Evolutionary conservation across 139 green algal species (phyloP).

Genomic region (Haematococcus lacustris): DNA sequence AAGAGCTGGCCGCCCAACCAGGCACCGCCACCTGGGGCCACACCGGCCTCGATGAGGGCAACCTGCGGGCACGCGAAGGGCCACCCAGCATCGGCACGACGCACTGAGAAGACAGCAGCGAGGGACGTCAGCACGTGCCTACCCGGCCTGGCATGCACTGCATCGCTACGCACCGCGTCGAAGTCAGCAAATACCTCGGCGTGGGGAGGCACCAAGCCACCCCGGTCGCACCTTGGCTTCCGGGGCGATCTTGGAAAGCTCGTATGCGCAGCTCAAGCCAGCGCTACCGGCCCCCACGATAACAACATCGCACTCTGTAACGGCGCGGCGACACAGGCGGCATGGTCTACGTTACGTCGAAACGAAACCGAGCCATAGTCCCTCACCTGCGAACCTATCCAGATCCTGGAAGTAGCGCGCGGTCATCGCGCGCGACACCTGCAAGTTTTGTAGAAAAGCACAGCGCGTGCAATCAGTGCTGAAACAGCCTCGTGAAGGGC

Average conservation of each 20-base stretch:
- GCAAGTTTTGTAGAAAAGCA: neutral
- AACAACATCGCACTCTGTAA: slow-evolving; percentile 47
- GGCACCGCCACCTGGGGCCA: slow-evolving; percentile 72
- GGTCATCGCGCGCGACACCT: slow-evolving; percentile 84
- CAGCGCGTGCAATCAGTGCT: neutral
- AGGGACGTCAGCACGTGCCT: no score
- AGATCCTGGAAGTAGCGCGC: slow-evolving; percentile 89
- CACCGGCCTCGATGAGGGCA: slow-evolving; percentile 84
- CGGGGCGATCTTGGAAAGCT: slow-evolving; percentile 85
- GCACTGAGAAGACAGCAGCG: no score
- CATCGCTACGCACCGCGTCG: no score
- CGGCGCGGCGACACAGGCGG: neutral
- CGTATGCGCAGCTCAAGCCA: slow-evolving; percentile 87
- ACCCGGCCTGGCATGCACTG: no score
- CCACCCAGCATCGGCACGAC: no score
- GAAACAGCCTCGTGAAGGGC: neutral
- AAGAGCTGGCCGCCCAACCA: slow-evolving; percentile 97
- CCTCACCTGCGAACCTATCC: slow-evolving; percentile 66
- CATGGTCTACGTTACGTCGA: neutral
- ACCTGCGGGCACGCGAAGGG: no score
- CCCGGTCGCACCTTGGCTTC: slow-evolving; percentile 88
- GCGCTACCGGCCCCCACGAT: slow-evolving; percentile 71
- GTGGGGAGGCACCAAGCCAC: no score
- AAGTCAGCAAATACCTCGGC: no score
- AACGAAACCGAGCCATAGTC: slow-evolving; percentile 40